phyloP scores from a whole-genome alignment of 495 filamentous ascomycete species.

The Hypoxylon crocopeplum region DNA sequence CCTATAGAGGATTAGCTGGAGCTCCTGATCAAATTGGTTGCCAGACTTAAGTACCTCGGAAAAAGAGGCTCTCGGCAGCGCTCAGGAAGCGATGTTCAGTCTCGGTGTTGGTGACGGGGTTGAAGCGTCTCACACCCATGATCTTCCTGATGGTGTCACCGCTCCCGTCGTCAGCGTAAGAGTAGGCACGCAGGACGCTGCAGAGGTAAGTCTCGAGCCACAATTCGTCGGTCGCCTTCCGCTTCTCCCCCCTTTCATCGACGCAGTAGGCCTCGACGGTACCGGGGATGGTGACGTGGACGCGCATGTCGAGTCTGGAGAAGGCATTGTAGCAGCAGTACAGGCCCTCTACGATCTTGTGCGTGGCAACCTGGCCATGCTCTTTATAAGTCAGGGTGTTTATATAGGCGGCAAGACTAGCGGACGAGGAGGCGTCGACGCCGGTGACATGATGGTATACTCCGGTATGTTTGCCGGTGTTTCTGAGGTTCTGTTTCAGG shows the following conservation, averaged over 20 bases:
- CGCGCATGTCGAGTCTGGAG: conserved; percentile 96
- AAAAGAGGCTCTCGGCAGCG: conserved; percentile 93
- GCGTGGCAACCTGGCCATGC: conserved; percentile 74
- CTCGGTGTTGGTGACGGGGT: conserved; percentile 95
- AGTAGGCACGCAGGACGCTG: conserved; percentile 89
- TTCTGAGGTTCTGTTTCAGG: conserved; percentile 80
- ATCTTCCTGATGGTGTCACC: conserved; percentile 93
- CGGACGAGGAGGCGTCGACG: conserved; percentile 95
- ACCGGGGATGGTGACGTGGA: conserved; percentile 94
- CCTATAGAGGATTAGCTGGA: conserved; percentile 56
- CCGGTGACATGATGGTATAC: conserved; percentile 99
- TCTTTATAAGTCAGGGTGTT: conserved; percentile 94
- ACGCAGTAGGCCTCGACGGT: conserved; percentile 95
- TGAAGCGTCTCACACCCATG: conserved; percentile 91
- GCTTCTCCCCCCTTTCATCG: conserved; percentile 93
- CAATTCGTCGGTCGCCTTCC: conserved; percentile 86
- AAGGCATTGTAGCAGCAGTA: conserved; percentile 99
- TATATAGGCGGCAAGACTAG: conserved; percentile 95
- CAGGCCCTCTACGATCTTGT: conserved; percentile 90
- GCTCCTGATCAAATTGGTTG: background rate
- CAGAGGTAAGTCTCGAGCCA: conserved; percentile 99
- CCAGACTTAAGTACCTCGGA: conserved; percentile 70
- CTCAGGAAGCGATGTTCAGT: conserved; percentile 96
- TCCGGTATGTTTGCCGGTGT: conserved; percentile 73
- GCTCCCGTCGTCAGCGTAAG: conserved; percentile 92